Conservation (phyloP, 495 filamentous ascomycete species). For the Talaromyces liani region DNA sequence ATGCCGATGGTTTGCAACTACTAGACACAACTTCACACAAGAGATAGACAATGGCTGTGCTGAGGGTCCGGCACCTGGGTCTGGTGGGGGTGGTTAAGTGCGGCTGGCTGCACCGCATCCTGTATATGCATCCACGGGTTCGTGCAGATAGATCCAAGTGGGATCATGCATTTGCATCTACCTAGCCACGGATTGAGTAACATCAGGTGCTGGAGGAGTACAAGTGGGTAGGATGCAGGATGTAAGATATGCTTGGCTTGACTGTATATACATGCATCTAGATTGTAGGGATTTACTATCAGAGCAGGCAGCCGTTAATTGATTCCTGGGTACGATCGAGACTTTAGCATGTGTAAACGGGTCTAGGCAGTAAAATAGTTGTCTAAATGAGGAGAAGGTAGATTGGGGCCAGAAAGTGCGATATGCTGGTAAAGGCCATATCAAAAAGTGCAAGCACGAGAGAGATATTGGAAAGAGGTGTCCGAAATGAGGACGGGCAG, state of each 20-base stretch:
- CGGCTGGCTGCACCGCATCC: neutral
- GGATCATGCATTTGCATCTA: neutral
- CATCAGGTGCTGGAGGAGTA: neutral
- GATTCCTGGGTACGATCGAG: neutral
- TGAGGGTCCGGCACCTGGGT: neutral
- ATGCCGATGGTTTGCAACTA: neutral
- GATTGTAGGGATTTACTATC: neutral
- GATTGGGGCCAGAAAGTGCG: neutral
- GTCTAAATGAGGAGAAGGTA: neutral
- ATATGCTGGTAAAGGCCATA: neutral
- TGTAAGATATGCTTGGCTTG: neutral
- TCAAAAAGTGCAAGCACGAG: neutral
- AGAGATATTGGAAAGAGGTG: neutral
- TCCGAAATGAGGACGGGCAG: neutral
- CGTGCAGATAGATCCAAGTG: neutral
- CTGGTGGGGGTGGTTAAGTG: neutral
- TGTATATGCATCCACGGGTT: neutral
- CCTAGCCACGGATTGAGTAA: neutral
- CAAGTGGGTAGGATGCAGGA: neutral
- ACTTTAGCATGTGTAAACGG: neutral
- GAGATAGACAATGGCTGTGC: neutral
- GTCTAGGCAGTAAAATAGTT: neutral
- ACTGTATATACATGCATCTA: neutral
- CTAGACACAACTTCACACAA: neutral
- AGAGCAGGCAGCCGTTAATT: neutral